These are phyloP conservation scores for Solanum pennellii DNA, from an alignment of 257 asterid genomes.

Conservation along the genomic window DNA sequence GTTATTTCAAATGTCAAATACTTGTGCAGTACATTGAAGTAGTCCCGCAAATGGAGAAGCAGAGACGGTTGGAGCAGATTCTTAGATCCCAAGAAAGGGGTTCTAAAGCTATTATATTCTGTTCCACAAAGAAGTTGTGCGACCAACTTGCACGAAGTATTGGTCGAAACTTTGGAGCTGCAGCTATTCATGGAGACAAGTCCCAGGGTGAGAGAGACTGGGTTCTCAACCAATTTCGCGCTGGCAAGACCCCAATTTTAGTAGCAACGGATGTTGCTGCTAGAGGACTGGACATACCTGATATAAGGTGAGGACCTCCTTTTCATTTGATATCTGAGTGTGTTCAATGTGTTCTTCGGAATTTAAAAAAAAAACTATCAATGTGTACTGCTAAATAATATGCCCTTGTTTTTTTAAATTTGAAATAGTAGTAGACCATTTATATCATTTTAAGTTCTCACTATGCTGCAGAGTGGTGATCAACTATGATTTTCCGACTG, in stretches of 20 bases:
- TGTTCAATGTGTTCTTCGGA: neutral
- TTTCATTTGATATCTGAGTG: neutral
- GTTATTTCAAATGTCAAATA: neutral
- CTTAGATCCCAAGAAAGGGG: conserved; percentile 87
- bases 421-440: neutral
- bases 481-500: conserved; percentile 86
- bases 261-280: conserved; percentile 99
- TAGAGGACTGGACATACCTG: conserved; percentile 87
- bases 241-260: conserved; percentile 75
- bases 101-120: conserved; percentile 68
- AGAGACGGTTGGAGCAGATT: conserved; percentile 89
- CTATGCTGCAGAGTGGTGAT: conserved; percentile 55
- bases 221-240: conserved; percentile 84
- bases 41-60: conserved; percentile 91
- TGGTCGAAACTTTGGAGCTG: conserved; percentile 85
- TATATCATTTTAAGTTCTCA: neutral
- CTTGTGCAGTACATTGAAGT: conserved; percentile 66
- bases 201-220: conserved; percentile 89
- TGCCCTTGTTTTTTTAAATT: neutral
- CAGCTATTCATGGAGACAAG: conserved; percentile 97
- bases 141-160: conserved; percentile 73
- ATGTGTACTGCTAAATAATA: neutral
- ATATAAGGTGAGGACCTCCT: conserved; percentile 47
- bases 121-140: conserved; percentile 88
- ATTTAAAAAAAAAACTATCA: neutral